phyloP scores from a whole-genome alignment of 805 yeast genomes.

The Cyberlindnera euphorbiiphila region DNA sequence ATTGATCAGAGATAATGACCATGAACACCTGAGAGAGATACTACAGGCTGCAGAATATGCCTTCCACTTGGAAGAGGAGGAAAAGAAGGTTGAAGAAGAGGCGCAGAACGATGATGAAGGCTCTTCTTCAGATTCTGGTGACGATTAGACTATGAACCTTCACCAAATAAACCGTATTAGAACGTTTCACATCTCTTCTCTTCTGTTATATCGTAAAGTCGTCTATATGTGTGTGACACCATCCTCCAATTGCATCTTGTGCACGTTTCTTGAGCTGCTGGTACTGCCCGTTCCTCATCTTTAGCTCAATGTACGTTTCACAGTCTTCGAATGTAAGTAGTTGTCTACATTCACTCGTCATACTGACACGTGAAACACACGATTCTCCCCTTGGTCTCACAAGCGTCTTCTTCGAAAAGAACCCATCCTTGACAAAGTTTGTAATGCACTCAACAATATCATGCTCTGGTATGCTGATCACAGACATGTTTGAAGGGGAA shows the following conservation, averaged over 20 bases:
- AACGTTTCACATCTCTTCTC: no score
- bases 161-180: no score
- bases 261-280: slow-evolving; percentile 29
- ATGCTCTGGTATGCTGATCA: slow-evolving; percentile 27
- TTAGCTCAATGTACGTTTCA: slow-evolving; percentile 32
- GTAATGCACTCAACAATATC: slow-evolving; percentile 34
- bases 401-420: slow-evolving; percentile 40
- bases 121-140: slow-evolving; percentile 23
- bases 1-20: slow-evolving; percentile 50
- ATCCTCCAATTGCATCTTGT: slow-evolving; percentile 36
- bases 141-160: no score
- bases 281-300: slow-evolving; percentile 29
- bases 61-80: slow-evolving; percentile 34
- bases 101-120: slow-evolving; percentile 31
- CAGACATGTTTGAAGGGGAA: slow-evolving; percentile 27
- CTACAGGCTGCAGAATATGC: slow-evolving; percentile 86
- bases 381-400: slow-evolving; percentile 44
- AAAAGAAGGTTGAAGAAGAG: slow-evolving; percentile 27
- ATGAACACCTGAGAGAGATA: slow-evolving; percentile 53
- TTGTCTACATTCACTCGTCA: slow-evolving; percentile 21
- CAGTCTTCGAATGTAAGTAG: slow-evolving; percentile 13
- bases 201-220: slow-evolving; percentile 35
- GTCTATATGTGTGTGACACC: slow-evolving; percentile 45
- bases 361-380: slow-evolving; percentile 29
- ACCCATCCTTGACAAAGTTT: slow-evolving; percentile 62